These are phyloP conservation scores for Celoporthe dispersa DNA, from an alignment of 2,329 filamentous ascomycete species.

Conservation along the genomic window DNA sequence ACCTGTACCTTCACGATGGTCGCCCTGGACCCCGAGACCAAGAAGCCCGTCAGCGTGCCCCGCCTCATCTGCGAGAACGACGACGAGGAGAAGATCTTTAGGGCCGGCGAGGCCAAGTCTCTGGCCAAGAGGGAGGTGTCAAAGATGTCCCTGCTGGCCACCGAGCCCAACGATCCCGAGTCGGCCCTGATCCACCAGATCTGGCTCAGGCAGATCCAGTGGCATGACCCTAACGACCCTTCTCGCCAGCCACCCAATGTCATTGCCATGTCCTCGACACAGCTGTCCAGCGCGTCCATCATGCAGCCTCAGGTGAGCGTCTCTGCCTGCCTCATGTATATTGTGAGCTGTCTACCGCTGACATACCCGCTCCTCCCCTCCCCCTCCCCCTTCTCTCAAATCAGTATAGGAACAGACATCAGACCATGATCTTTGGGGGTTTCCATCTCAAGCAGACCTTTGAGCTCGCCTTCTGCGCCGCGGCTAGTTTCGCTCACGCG, in stretches of 20 bases:
- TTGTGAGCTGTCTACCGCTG: too few species aligned
- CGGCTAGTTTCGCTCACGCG: constrained; percentile 70
- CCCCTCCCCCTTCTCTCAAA: neutral
- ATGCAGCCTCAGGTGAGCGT: constrained; percentile 67
- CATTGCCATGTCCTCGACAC: constrained; percentile 64
- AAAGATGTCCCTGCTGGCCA: constrained; percentile 65
- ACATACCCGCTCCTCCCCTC: neutral
- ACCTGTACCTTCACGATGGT: constrained; percentile 75
- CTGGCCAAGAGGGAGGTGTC: constrained; percentile 65
- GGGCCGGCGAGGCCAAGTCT: constrained; percentile 63
- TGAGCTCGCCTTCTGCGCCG: constrained; percentile 76
- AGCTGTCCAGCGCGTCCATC: constrained; percentile 65
- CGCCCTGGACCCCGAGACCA: constrained; percentile 69
- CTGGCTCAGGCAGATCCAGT: constrained; percentile 71
- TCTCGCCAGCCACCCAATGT: constrained; percentile 42
- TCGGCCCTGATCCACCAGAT: constrained; percentile 73
- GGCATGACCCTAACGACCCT: constrained; percentile 49
- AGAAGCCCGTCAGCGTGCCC: constrained; percentile 64
- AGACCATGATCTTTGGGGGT: constrained; percentile 80
- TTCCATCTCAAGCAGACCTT: constrained; percentile 77
- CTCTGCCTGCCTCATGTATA: neutral
- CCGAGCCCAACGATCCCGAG: constrained; percentile 72
- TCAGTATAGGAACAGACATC: constrained; percentile 50
- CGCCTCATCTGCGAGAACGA: constrained; percentile 61
- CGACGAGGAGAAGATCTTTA: constrained; percentile 68